Evolutionary conservation across 306 rosid species (phyloP).

Genomic region (Potentilla sterilis): DNA sequence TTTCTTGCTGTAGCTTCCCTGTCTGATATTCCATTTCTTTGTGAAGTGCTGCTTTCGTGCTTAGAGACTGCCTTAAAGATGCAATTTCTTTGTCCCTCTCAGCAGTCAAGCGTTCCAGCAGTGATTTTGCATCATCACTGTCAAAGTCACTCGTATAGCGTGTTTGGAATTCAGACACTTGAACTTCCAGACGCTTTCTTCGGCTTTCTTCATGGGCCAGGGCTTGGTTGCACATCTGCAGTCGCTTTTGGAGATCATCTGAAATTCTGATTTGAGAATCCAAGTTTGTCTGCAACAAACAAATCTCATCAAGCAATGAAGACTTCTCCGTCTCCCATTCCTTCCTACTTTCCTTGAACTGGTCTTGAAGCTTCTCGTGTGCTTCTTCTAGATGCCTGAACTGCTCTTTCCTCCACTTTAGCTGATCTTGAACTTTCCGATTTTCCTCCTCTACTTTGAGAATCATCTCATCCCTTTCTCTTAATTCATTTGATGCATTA

Average conservation of each 20-base stretch:
- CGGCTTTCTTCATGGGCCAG: conserved; percentile 69
- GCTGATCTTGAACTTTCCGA: conserved; percentile 55
- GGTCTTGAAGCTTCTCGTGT: conserved; percentile 42
- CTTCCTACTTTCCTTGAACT: conserved; percentile 49
- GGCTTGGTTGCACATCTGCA: conserved; percentile 59
- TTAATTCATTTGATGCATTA: conserved; percentile 39
- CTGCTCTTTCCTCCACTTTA: conserved; percentile 87
- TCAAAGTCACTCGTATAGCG: conserved; percentile 40
- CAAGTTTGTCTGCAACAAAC: conserved; percentile 53
- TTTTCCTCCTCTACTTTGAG: conserved; percentile 49
- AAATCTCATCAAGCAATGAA: conserved; percentile 58
- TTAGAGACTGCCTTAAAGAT: conserved; percentile 51
- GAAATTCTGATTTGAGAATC: conserved; percentile 58
- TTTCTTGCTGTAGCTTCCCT: conserved; percentile 64
- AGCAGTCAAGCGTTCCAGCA: conserved; percentile 42
- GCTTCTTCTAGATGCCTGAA: conserved; percentile 74
- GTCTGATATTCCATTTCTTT: conserved; percentile 58
- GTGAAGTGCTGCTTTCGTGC: conserved; percentile 47
- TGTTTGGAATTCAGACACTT: conserved; percentile 50
- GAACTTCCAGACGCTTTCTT: conserved; percentile 61
- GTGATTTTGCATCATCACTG: conserved; percentile 39
- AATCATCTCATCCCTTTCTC: conserved; percentile 48
- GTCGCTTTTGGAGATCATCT: conserved; percentile 51
- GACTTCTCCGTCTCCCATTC: conserved; percentile 65
- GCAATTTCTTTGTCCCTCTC: conserved; percentile 56